Evolutionary conservation across 1,284 basidiomycete genomes (phyloP).

Genomic region (Trametes hirsuta): DNA sequence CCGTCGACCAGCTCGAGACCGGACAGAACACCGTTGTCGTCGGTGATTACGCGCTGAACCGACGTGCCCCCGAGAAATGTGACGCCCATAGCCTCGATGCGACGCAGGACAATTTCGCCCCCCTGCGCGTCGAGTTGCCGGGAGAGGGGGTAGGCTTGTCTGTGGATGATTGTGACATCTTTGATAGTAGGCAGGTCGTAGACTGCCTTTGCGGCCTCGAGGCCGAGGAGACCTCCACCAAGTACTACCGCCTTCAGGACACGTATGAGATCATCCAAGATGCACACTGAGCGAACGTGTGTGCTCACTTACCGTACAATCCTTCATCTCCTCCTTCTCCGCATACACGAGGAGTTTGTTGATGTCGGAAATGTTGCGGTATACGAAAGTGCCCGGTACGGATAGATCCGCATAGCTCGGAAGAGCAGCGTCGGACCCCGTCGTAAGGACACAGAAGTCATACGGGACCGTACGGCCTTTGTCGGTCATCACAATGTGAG

Average conservation of each 20-base stretch:
- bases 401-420: slow-evolving; percentile 60
- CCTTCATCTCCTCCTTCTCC: slow-evolving; percentile 45
- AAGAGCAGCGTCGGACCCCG: slow-evolving; percentile 71
- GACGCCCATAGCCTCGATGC: slow-evolving; percentile 71
- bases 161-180: slow-evolving; percentile 59
- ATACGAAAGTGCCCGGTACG: slow-evolving; percentile 66
- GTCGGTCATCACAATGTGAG: slow-evolving; percentile 50
- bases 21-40: slow-evolving; percentile 43
- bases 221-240: slow-evolving; percentile 74
- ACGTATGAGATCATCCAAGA: not conserved
- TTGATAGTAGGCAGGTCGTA: slow-evolving; percentile 57
- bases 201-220: slow-evolving; percentile 78
- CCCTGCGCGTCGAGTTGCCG: slow-evolving; percentile 75
- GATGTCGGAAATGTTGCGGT: slow-evolving; percentile 72
- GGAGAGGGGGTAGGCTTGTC: slow-evolving; percentile 65
- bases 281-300: not conserved
- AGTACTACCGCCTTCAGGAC: slow-evolving; percentile 53
- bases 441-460: slow-evolving; percentile 70
- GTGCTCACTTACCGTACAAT: slow-evolving; percentile 24
- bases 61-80: slow-evolving; percentile 58
- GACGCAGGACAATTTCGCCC: slow-evolving; percentile 68
- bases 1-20: slow-evolving; percentile 57
- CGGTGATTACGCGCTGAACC: slow-evolving; percentile 44
- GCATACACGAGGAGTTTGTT: slow-evolving; percentile 64
- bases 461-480: slow-evolving; percentile 56